Base-by-base conservation (phyloP, 2,329 filamentous ascomycete genomes). In the Pseudogymnoascus sp. region DNA sequence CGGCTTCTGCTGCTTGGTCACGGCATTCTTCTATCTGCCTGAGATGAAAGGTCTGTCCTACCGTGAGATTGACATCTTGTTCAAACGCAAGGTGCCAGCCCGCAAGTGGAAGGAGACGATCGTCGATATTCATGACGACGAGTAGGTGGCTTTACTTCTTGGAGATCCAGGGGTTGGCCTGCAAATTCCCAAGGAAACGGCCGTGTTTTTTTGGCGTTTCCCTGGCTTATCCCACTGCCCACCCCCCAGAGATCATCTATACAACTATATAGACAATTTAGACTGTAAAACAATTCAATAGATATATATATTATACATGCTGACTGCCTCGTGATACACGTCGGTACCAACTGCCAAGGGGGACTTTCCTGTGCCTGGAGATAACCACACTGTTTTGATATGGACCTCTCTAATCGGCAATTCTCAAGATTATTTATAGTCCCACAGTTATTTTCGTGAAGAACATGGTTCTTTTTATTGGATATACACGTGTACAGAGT, bases 121-220 rank as follows among this genome's bases (percentile, higher is more conserved):
- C 1, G 68, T 89, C 72, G 81, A 86, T 69, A 73, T 86, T 62
- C 72, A 81, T 21, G 85, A 86, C 70, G 83, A 88, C 73, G 81
- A 86, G 78, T 88, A 87, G 74, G 72, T 66, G 67, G 68, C 24
- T 50, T 26, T 50, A 50, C 21, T 10, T n/a, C 13, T 37, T 37
- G 14, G 35, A 5, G 35, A 6, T 37, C 6, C 13, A 11, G 35
- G 14, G 35, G 35, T 2, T 37, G 35, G 35, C 13, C 35, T 6
- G 5, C 13, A 4, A 37, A 1, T 37, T 37, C 2, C 13, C 35
- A 37, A 37, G 35, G 35, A 37, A 37, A n/a, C 13, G 3, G 14
- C 35, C 35, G 13, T 37, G 13, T 14, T 37, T n/a, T 13, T 37
- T 5, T 4, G 13, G 35, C 35, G 4, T 35, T 35, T 35, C 5